Base-by-base conservation (phyloP, 257 asterid genomes). In the Forsythia suspensa region DNA sequence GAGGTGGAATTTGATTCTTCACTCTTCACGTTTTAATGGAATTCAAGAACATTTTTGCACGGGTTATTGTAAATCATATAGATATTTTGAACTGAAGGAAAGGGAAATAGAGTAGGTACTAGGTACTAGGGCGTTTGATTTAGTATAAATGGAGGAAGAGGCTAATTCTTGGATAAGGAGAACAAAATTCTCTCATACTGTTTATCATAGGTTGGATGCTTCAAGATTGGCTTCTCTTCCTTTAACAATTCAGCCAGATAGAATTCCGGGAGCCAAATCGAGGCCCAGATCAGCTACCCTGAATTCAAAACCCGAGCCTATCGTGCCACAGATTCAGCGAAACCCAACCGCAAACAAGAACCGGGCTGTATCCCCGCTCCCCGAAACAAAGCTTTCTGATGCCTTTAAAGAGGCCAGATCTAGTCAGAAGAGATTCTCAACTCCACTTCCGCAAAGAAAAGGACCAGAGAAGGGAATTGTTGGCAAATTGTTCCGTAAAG, bases 131-230 rank as follows among this genome's bases (percentile, higher is more conserved):
- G 7, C 8, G 39, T 74, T 76, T 57, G 43, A 80, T 74, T 75
- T 24, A 59, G 37, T 8, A 71, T 71, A 29, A 71, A 95, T 95
- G 98, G 98, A 95, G 61, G 98, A 90, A 76, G 97, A 93, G 77
- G 86, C 81, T 70, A 81, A 70, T 88, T 95, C 98, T 81, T 95
- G 99, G 98, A 84, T 95, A 55, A 89, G 98, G 89, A 87, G 99
- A 82, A 72, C 99, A 13, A 91, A 93, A 8, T 95, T 81, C 83
- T 93, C 98, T 38, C 94, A 91, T 68, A 95, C 99, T 9, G 86
- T 95, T 74, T 95, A 89, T 77, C 96, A 93, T 86, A 90, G 98
- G 77, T 72, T 93, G 24, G 97, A 93, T 80, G 20, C 93, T 66
- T 84, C 94, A 41, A 84, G 89, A 81, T 84, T 93, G 83, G 80